Percentiles rank a stretch among this genome's conserved stretches.
These are phyloP conservation scores for Vitis hybrid DNA, from an alignment of 177 flowering plant species.

Conservation along the genomic window DNA sequence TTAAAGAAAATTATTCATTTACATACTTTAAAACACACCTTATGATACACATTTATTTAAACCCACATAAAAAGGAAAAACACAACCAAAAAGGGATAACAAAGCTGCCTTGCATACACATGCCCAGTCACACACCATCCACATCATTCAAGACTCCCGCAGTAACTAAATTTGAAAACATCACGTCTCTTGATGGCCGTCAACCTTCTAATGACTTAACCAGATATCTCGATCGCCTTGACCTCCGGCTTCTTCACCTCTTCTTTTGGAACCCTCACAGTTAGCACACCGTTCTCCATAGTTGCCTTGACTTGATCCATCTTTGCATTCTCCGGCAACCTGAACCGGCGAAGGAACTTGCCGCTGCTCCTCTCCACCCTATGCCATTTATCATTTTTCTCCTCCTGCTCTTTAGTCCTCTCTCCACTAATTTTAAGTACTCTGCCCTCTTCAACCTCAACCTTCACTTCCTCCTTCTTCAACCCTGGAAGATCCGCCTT, in stretches of 20 bases:
- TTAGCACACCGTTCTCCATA: constrained; percentile 34
- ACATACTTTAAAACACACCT: too few relatives aligned
- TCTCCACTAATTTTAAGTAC: constrained; percentile 39
- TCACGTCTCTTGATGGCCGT: too few relatives aligned
- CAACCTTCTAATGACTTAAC: constrained; percentile 4
- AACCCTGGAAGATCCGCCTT: too few relatives aligned
- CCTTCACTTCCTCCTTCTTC: constrained; percentile 30
- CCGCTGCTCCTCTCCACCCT: constrained; percentile 28
- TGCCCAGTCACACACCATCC: too few relatives aligned
- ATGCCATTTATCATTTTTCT: constrained; percentile 37
- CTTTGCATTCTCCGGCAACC: constrained; percentile 37
- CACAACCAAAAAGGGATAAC: too few relatives aligned
- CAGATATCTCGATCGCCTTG: constrained; percentile 32
- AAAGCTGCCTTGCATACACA: too few relatives aligned
- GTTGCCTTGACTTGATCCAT: constrained; percentile 30
- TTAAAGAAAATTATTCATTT: too few relatives aligned
- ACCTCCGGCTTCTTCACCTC: constrained; percentile 29
- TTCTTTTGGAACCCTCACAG: constrained; percentile 28
- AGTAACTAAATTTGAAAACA: too few relatives aligned
- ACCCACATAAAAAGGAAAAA: too few relatives aligned
- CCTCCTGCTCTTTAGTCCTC: constrained; percentile 30
- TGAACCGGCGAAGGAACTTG: constrained; percentile 28
- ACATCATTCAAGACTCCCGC: too few relatives aligned
- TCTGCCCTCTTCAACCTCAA: constrained; percentile 35
- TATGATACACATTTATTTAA: too few relatives aligned